Evolutionary conservation across 1,284 basidiomycete species (phyloP).

Genomic region (Naganishia liquefaciens): DNA sequence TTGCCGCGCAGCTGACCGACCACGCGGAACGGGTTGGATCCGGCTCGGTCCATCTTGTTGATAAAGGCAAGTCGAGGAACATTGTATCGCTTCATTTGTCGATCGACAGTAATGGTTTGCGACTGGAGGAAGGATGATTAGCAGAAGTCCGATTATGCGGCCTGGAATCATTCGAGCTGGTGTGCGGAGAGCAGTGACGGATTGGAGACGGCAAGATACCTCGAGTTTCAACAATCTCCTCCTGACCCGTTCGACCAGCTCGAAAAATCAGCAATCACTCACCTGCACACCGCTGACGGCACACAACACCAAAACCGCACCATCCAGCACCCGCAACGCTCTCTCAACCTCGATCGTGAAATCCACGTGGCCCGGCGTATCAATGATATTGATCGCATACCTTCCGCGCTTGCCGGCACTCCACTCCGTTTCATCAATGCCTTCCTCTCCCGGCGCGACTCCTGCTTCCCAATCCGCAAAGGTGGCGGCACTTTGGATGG

Average conservation of each 20-base stretch:
- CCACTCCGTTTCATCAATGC: constrained; percentile 48
- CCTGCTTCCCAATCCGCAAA: constrained; percentile 91
- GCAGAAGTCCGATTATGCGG: too few species aligned
- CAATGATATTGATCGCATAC: constrained; percentile 97
- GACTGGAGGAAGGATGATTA: constrained; percentile 58
- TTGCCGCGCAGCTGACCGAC: constrained; percentile 90
- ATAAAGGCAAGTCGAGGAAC: constrained; percentile 96
- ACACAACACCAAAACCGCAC: constrained; percentile 93
- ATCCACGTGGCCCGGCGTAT: constrained; percentile 98
- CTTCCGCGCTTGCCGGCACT: constrained; percentile 69
- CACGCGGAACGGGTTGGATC: constrained; percentile 95
- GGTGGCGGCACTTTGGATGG: constrained; percentile 97
- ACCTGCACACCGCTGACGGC: constrained; percentile 95
- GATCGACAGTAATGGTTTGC: constrained; percentile 98
- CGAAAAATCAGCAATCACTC: too few species aligned
- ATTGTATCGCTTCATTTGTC: constrained; percentile 96
- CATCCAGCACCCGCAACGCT: constrained; percentile 92
- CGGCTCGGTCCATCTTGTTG: constrained; percentile 99
- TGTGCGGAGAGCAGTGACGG: too few species aligned
- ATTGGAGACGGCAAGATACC: too few species aligned
- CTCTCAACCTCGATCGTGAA: constrained; percentile 99
- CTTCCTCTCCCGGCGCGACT: constrained; percentile 51
- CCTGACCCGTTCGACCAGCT: too few species aligned
- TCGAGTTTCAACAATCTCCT: too few species aligned
- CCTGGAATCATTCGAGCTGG: too few species aligned